Base-by-base conservation (phyloP, 2,329 filamentous ascomycete species). In the Fusarium transvaalense region DNA sequence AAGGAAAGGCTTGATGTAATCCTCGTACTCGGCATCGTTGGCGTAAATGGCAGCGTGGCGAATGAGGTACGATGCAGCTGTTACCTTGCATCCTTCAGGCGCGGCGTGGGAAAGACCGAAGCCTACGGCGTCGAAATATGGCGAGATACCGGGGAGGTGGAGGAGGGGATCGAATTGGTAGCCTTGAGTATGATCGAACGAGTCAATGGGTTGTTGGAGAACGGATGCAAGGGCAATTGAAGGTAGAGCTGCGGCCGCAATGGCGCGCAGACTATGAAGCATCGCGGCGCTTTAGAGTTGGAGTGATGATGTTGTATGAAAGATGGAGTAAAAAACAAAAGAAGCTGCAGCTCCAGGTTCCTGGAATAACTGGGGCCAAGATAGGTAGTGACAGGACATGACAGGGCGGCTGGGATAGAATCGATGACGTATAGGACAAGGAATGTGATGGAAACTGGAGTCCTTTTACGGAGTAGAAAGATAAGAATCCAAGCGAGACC, bases 131-230 rank as follows among this genome's bases (percentile, higher is more conserved):
- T 73, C 71, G 15, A 73, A 73, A 29, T 73, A 73, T 3, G 71
- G 71, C n/a, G 71, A 73, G 51, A 71, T 73, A 5, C 71, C 71
- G 0, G 71, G 71, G 4, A 73, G 68, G 13, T 73, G 71, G 2
- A 70, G 52, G 14, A 73, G 71, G 6, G 71, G 68, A 32, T 73
- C 71, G 42, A 73, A 73, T 38, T 59, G 63, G 12, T 73, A 73
- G 35, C 71, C 71, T 21, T 73, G 71, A 4, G 55, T 63, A 27
- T 73, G 71, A 31, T 73, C 71, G 12, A 62, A 63, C 17, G 34
- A 17, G 10, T 63, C 25, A 25, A 72, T 56, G 13, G 71, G 71
- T 2, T 62, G 71, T 23, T 73, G 71, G 17, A 61, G 39, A 4
- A 56, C 50, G 3, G 60, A 67, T 1, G 63, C 68, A 9, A 56